These are phyloP conservation scores for Venturia carpophila DNA, from an alignment of 2,329 filamentous ascomycete genomes.

Conservation along the genomic window DNA sequence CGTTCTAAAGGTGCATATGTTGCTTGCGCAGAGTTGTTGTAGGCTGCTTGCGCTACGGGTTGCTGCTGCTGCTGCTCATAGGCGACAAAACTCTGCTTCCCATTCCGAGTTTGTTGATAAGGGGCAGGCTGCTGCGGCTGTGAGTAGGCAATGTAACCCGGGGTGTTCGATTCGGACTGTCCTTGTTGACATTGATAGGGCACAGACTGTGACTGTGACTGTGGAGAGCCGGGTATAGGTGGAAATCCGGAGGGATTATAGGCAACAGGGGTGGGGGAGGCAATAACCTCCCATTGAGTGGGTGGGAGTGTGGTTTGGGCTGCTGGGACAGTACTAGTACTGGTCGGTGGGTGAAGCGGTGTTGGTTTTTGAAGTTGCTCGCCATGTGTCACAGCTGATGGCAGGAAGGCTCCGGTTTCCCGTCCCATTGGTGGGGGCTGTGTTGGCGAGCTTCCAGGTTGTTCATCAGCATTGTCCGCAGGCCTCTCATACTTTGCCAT, in stretches of 20 bases:
- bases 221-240: background rate
- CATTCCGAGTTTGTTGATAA: background rate
- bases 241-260: background rate
- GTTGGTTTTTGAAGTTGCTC: background rate
- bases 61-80: background rate
- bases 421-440: background rate
- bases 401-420: background rate
- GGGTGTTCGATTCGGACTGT: background rate
- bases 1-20: background rate
- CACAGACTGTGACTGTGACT: background rate
- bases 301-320: background rate
- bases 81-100: background rate
- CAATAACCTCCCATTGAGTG: background rate
- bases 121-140: background rate
- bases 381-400: background rate
- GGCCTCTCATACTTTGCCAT: background rate
- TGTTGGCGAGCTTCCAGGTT: background rate
- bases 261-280: background rate
- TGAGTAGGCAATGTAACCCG: background rate
- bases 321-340: background rate
- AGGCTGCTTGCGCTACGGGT: background rate
- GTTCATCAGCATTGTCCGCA: background rate
- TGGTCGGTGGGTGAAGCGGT: background rate
- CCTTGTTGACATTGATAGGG: background rate
- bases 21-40: background rate